Evolutionary conservation across 371 early-diverging fungal genomes (phyloP).

Genomic region (Mortierella sp.): DNA sequence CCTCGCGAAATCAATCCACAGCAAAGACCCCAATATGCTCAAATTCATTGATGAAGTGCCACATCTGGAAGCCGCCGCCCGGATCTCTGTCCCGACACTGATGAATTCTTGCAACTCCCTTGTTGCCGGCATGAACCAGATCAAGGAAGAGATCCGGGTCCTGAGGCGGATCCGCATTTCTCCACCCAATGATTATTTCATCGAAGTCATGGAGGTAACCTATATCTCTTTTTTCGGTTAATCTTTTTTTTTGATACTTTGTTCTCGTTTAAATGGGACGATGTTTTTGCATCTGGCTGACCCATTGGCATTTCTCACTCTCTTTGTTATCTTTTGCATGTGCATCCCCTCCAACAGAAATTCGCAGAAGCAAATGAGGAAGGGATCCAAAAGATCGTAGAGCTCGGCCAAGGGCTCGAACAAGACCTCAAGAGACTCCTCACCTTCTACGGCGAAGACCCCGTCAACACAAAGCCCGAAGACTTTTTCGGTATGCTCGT

Average conservation of each 20-base stretch:
- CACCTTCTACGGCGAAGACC: slow-evolving; percentile 86
- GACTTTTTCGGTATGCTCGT: slow-evolving; percentile 86
- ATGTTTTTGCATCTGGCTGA: too few relatives aligned
- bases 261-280: too few relatives aligned
- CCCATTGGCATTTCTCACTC: too few relatives aligned
- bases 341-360: slow-evolving; percentile 20
- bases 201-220: slow-evolving; percentile 73
- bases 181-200: slow-evolving; percentile 74
- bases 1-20: slow-evolving; percentile 73
- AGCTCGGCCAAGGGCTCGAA: slow-evolving; percentile 72
- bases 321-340: not conserved
- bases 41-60: slow-evolving; percentile 78
- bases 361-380: slow-evolving; percentile 49
- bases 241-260: not conserved
- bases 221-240: not conserved
- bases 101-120: slow-evolving; percentile 73
- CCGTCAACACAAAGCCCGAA: slow-evolving; percentile 83
- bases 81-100: slow-evolving; percentile 76
- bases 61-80: slow-evolving; percentile 77
- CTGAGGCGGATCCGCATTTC: slow-evolving; percentile 56
- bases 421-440: slow-evolving; percentile 77
- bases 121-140: slow-evolving; percentile 65
- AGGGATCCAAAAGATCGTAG: slow-evolving; percentile 59
- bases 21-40: slow-evolving; percentile 69
- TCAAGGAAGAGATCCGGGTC: slow-evolving; percentile 68